Percentiles rank a stretch among this genome's conserved stretches.
Evolutionary conservation across 1,139 yeast species (phyloP).

Genomic region (Yamadazyma membranifaciens): DNA sequence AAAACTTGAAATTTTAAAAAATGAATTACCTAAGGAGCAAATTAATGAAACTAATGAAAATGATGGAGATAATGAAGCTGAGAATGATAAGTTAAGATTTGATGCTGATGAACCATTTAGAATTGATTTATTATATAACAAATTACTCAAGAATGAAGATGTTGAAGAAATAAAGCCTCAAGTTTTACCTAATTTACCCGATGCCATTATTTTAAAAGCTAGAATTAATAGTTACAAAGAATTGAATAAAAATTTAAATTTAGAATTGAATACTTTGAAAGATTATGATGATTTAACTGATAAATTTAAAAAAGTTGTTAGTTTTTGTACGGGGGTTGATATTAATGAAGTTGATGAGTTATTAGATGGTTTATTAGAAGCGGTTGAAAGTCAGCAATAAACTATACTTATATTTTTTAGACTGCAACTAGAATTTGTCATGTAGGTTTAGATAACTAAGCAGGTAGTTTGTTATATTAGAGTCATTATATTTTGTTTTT

Average conservation of each 20-base stretch:
- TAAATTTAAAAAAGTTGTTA: constrained; percentile 85
- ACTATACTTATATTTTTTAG: too few species aligned
- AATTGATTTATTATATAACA: constrained; percentile 55
- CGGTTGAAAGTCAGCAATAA: constrained; percentile 65
- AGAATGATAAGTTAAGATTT: constrained; percentile 29
- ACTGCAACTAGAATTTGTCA: too few species aligned
- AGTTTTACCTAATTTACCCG: constrained; percentile 47
- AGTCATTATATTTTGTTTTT: neutral
- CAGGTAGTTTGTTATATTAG: too few species aligned
- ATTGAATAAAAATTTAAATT: constrained; percentile 35
- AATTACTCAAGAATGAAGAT: constrained; percentile 35
- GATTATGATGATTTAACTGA: constrained; percentile 66
- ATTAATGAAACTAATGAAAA: constrained; percentile 14
- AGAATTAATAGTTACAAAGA: constrained; percentile 72
- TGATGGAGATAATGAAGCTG: constrained; percentile 11
- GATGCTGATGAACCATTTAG: constrained; percentile 89
- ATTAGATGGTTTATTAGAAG: constrained; percentile 81
- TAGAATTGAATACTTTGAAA: constrained; percentile 51
- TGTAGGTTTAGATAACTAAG: too few species aligned
- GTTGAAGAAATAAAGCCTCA: constrained; percentile 22
- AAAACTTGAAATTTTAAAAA: constrained; percentile 28
- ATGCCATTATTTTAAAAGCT: constrained; percentile 64
- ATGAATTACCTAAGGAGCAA: constrained; percentile 21
- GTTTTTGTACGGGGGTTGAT: constrained; percentile 86
- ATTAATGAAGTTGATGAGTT: constrained; percentile 73